Evolutionary conservation across 1,139 yeast genomes (phyloP).

Genomic region (Candida smagusa): DNA sequence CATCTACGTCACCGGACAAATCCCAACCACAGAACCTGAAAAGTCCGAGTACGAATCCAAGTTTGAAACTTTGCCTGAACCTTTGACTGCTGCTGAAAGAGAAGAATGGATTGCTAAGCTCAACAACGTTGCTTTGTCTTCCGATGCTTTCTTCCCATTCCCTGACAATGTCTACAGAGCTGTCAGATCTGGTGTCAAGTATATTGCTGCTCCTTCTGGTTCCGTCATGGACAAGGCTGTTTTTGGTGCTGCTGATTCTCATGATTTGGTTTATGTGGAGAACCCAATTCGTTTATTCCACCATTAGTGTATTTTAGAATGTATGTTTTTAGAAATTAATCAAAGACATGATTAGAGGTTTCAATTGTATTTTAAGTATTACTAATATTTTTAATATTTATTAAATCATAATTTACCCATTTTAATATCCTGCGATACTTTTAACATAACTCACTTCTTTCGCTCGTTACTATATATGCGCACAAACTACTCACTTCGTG

Average conservation of each 20-base stretch:
- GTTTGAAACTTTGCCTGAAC: slow-evolving; percentile 78
- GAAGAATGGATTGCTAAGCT: slow-evolving; percentile 80
- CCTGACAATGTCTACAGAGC: slow-evolving; percentile 98
- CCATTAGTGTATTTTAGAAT: slow-evolving; percentile 46
- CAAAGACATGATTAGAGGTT: no score
- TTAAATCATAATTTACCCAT: no score
- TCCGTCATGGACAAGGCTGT: slow-evolving; percentile 98
- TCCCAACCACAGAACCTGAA: slow-evolving; percentile 91
- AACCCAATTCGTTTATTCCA: slow-evolving; percentile 97
- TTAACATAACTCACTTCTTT: no score
- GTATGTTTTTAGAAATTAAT: background rate
- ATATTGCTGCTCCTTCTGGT: slow-evolving; percentile 94
- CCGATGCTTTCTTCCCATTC: slow-evolving; percentile 99
- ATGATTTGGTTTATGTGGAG: slow-evolving; percentile 84
- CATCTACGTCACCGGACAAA: slow-evolving; percentile 83
- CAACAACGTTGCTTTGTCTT: slow-evolving; percentile 82
- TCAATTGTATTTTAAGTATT: no score
- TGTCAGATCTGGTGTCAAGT: slow-evolving; percentile 92
- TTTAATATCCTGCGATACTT: no score
- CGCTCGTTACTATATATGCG: no score
- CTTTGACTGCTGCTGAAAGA: slow-evolving; percentile 81
- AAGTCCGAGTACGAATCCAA: slow-evolving; percentile 87
- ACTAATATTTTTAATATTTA: no score
- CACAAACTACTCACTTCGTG: no score
- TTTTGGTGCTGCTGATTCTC: slow-evolving; percentile 89